These are phyloP conservation scores for Tolypocladium album DNA, from an alignment of 2,329 filamentous ascomycete species.

Conservation along the genomic window DNA sequence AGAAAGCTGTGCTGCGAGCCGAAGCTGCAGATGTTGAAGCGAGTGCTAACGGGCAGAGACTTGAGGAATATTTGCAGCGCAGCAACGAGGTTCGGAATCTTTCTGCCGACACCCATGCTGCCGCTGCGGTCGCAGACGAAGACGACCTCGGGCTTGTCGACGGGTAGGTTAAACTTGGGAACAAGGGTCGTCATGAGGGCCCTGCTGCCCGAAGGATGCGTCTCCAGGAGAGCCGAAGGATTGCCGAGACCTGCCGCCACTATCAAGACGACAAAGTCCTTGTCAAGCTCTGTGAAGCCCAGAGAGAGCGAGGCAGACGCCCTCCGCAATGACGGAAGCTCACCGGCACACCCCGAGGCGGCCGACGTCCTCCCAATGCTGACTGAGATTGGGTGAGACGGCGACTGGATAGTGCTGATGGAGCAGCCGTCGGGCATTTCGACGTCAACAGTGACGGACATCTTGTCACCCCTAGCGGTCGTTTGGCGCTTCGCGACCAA, in stretches of 20 bases:
- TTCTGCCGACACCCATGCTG: constrained; percentile 41
- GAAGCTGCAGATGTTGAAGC: constrained; percentile 64
- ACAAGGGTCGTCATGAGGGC: constrained; percentile 63
- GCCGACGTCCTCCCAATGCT: constrained; percentile 45
- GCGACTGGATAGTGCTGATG: constrained; percentile 54
- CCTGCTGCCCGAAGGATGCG: constrained; percentile 50
- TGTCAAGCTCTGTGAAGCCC: constrained; percentile 39
- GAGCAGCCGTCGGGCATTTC: constrained; percentile 40
- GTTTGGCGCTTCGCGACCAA: background rate
- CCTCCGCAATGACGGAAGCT: constrained; percentile 38
- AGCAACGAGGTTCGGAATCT: constrained; percentile 40
- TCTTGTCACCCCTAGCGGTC: constrained; percentile 2
- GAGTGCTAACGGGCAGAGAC: constrained; percentile 50
- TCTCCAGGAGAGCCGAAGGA: constrained; percentile 57
- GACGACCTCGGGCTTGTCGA: constrained; percentile 49
- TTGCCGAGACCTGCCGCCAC: constrained; percentile 46
- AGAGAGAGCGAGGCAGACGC: constrained; percentile 52
- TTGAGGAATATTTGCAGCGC: constrained; percentile 55
- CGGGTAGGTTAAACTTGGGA: constrained; percentile 54
- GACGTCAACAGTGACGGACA: constrained; percentile 22
- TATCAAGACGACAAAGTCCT: constrained; percentile 58
- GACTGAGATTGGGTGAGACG: constrained; percentile 57
- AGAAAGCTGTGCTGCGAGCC: constrained; percentile 36
- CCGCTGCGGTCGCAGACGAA: constrained; percentile 65
- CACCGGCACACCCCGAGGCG: constrained; percentile 24